These are phyloP conservation scores for Alloteropsis semialata DNA, from an alignment of 176 grass and related monocot genomes.

Conservation along the genomic window DNA sequence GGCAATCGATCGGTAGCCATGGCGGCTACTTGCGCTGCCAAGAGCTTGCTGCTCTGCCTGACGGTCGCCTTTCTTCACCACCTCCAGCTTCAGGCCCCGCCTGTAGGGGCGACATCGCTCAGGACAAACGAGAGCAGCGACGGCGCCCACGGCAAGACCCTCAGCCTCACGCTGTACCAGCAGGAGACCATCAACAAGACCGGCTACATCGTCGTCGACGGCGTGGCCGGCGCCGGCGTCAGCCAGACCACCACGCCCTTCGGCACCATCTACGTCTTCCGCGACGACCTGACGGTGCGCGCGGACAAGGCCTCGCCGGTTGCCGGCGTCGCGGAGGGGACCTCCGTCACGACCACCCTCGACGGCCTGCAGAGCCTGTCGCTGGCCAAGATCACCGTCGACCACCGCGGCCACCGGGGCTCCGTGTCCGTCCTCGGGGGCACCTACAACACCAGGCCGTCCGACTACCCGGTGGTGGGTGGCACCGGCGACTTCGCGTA, in stretches of 20 bases:
- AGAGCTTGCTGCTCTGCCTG: constrained; percentile 3
- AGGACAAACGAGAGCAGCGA: background rate
- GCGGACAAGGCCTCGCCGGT: constrained; percentile 35
- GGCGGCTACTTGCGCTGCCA: background rate
- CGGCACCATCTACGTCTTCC: constrained; percentile 69
- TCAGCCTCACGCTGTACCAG: constrained; percentile 68
- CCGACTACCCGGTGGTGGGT: constrained; percentile 53
- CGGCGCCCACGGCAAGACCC: constrained; percentile 27
- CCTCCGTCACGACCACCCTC: constrained; percentile 57
- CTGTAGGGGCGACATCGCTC: background rate
- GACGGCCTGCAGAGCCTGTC: constrained; percentile 66
- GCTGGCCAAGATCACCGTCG: constrained; percentile 56
- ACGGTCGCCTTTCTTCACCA: background rate
- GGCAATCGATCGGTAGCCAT: background rate
- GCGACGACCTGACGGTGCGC: constrained; percentile 56
- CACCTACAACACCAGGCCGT: constrained; percentile 57
- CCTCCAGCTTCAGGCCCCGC: background rate
- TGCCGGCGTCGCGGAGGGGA: constrained; percentile 54
- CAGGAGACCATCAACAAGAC: constrained; percentile 82
- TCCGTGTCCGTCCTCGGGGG: constrained; percentile 65
- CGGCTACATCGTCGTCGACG: constrained; percentile 54
- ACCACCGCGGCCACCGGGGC: constrained; percentile 48
- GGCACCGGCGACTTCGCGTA: constrained; percentile 67
- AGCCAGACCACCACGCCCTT: constrained; percentile 76
- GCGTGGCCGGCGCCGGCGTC: constrained; percentile 46